phyloP scores from a whole-genome alignment of 441 rosid species.

The Syzygium malaccense region DNA sequence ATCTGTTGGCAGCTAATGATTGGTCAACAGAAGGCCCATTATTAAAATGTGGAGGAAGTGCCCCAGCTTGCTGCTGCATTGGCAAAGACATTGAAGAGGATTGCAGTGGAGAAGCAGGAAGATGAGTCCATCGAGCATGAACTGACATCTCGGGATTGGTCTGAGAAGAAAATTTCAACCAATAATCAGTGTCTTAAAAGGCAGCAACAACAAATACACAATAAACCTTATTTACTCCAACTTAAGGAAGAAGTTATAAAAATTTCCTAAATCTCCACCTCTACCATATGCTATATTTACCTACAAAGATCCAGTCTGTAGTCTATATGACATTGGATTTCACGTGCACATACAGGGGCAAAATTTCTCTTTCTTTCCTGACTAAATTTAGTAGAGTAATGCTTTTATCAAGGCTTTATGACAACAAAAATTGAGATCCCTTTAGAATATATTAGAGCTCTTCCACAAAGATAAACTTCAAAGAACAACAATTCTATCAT shows the following conservation, averaged over 20 bases:
- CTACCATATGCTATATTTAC: not conserved
- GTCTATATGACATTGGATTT: not conserved
- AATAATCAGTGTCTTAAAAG: not conserved
- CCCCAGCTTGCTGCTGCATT: slow-evolving; percentile 48
- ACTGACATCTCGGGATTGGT: slow-evolving; percentile 64
- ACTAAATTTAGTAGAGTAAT: not conserved
- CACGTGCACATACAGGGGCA: not conserved
- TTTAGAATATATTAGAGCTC: not conserved
- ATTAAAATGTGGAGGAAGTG: slow-evolving; percentile 46
- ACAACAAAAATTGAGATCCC: not conserved
- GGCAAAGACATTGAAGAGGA: slow-evolving; percentile 47
- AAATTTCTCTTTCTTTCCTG: not conserved
- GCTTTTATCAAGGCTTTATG: not conserved
- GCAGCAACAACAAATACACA: not conserved
- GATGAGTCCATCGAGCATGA: slow-evolving; percentile 81
- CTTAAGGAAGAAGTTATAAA: not conserved
- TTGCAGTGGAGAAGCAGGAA: slow-evolving; percentile 53
- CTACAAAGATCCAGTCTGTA: not conserved
- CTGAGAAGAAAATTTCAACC: slow-evolving; percentile 29
- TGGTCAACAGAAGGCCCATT: slow-evolving; percentile 44
- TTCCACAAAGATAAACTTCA: not conserved
- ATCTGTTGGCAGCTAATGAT: slow-evolving; percentile 35
- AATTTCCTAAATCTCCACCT: not conserved
- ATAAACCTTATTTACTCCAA: not conserved
- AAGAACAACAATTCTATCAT: not conserved